A percentile compares a stretch with the other conserved stretches of the same genome.
Conservation (phyloP, 1,139 yeast species). For the Blastobotrys apis region DNA sequence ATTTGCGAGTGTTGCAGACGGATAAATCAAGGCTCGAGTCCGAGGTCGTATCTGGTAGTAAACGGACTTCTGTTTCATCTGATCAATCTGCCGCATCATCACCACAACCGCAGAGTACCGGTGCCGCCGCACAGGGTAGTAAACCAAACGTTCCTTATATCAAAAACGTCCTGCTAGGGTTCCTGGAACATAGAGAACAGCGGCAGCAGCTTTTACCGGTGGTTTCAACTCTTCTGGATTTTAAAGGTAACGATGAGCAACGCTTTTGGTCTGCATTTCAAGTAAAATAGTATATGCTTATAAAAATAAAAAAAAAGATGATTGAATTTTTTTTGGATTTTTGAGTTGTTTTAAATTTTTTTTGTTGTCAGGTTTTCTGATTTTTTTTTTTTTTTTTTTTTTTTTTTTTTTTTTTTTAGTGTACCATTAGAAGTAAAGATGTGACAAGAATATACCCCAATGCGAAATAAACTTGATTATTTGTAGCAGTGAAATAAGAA, state of each 20-base stretch:
- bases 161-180: slow-evolving; percentile 83
- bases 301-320: too few relatives aligned
- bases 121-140: neutral
- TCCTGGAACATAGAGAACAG: slow-evolving; percentile 88
- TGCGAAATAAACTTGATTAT: neutral
- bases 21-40: slow-evolving; percentile 4
- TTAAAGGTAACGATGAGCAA: slow-evolving; percentile 67
- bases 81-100: neutral
- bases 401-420: neutral
- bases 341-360: too few relatives aligned
- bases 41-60: neutral
- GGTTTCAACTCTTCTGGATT: slow-evolving; percentile 64
- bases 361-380: too few relatives aligned
- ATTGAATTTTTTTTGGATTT: too few relatives aligned
- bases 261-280: slow-evolving; percentile 58
- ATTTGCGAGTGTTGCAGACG: slow-evolving; percentile 30
- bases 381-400: too few relatives aligned
- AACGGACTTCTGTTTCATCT: neutral
- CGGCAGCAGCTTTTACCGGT: slow-evolving; percentile 82
- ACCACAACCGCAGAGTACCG: neutral
- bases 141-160: slow-evolving; percentile 62
- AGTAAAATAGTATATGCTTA: slow-evolving; percentile 9
- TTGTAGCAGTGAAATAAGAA: too few relatives aligned
- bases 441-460: neutral
- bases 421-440: neutral